These are phyloP conservation scores for Pseudoturritis turrita DNA, from an alignment of 345 rosid species.

Conservation along the genomic window DNA sequence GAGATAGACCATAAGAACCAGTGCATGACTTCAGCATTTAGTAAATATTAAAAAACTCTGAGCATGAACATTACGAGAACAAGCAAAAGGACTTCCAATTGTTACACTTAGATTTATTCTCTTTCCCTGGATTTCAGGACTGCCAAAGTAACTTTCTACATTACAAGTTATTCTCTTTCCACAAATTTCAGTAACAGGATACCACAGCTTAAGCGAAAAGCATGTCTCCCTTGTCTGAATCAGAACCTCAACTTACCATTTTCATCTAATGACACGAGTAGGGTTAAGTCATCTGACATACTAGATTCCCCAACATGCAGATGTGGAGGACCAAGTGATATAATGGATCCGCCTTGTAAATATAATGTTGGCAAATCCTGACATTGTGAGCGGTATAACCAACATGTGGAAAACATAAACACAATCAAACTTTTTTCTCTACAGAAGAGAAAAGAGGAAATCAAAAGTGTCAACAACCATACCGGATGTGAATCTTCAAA, in stretches of 20 bases:
- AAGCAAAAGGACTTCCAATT: background rate
- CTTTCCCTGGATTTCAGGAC: background rate
- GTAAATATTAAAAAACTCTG: background rate
- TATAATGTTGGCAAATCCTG: constrained; percentile 84
- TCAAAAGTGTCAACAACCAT: constrained; percentile 10
- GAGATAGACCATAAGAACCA: background rate
- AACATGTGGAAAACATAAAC: background rate
- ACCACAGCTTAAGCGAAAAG: background rate
- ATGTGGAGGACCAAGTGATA: constrained; percentile 62
- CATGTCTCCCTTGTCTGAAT: background rate
- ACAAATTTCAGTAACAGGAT: background rate
- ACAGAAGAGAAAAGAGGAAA: background rate
- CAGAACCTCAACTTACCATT: constrained; percentile 46
- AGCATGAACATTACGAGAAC: background rate
- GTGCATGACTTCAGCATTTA: background rate
- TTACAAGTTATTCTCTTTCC: background rate
- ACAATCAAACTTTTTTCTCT: no score
- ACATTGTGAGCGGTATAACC: constrained; percentile 8
- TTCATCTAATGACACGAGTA: constrained; percentile 77
- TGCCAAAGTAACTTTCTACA: background rate
- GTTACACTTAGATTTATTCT: background rate
- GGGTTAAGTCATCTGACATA: constrained; percentile 64
- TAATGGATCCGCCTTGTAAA: constrained; percentile 86
- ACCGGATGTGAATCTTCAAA: constrained; percentile 88
- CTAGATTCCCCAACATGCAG: constrained; percentile 66